phyloP scores from a whole-genome alignment of 2,329 filamentous ascomycete genomes.

The Celoporthe dispersa region DNA sequence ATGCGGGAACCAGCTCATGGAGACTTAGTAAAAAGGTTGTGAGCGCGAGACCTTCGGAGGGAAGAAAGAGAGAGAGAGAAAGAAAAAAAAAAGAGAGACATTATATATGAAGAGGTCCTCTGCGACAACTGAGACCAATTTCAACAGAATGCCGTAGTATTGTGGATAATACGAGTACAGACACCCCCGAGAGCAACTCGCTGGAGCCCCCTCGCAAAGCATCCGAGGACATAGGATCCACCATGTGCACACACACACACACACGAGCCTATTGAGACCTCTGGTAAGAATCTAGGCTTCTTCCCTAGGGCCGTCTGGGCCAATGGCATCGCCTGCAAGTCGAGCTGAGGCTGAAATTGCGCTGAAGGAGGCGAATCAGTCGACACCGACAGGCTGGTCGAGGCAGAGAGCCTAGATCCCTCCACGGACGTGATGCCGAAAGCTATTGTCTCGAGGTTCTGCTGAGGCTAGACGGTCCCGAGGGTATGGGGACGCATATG shows the following conservation, averaged over 20 bases:
- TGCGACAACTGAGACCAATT: neutral
- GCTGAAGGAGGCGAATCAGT: neutral
- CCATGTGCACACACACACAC: neutral
- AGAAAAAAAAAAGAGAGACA: neutral
- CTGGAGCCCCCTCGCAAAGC: neutral
- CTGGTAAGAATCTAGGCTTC: neutral
- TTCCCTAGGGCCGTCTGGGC: neutral
- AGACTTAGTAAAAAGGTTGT: neutral
- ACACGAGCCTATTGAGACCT: neutral
- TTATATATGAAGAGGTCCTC: neutral
- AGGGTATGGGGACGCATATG: neutral
- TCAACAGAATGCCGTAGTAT: neutral
- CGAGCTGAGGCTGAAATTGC: neutral
- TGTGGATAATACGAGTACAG: neutral
- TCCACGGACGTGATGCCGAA: neutral
- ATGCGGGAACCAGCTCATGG: neutral
- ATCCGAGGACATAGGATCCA: neutral
- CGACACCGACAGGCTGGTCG: constrained; percentile 7
- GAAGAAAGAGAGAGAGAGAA: neutral
- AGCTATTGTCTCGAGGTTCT: neutral
- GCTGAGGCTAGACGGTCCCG: constrained; percentile 2
- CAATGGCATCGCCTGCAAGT: neutral
- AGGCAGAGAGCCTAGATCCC: neutral
- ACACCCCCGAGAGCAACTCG: neutral
- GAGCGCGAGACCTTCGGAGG: neutral